These are phyloP conservation scores for apple (Malus domestica) DNA, from an alignment of 306 rosid genomes.

Conservation along the genomic window ASM211411v1 NC_041794.1:3942501-3943000, in stretches of 20 bases:
- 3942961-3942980: slow-evolving; percentile 91
- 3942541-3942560: background rate
- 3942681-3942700: background rate
- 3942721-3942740: background rate
- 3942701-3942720: background rate
- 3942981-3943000: slow-evolving; percentile 74
- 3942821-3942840: background rate
- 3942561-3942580: background rate
- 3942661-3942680: background rate
- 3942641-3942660: background rate
- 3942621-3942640: background rate
- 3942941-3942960: slow-evolving; percentile 92
- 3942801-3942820: background rate
- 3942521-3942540: background rate
- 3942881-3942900: slow-evolving; percentile 97
- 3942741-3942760: background rate
- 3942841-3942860: slow-evolving; percentile 56
- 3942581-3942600: background rate
- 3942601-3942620: background rate
- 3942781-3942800: background rate
- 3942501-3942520: background rate
- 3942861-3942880: slow-evolving; percentile 73
- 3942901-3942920: slow-evolving; percentile 92
- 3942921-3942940: slow-evolving; percentile 97
- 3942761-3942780: background rate